Base-by-base conservation (phyloP, 176 grass and related monocot species). In the Echinochloa phyllopogon region DNA sequence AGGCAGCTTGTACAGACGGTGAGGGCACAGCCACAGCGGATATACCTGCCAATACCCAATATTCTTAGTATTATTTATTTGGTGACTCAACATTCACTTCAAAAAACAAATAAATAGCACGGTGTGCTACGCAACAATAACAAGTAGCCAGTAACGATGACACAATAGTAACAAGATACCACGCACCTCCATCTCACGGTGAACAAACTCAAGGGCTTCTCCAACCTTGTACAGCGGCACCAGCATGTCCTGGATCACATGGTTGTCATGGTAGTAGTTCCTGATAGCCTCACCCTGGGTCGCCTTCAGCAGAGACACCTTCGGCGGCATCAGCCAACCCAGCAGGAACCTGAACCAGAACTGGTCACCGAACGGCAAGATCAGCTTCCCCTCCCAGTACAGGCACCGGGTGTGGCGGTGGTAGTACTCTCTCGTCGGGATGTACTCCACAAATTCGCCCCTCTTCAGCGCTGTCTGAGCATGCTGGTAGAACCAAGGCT, bases 361-460 rank as follows among this genome's bases (percentile, higher is more conserved):
- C 78, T 99, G 97, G 78, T 99, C 97, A 0, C 77, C 92, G 10
- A 99, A 99, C 1, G 94, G 94, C 59, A 99, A 59, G 82, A 99
- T 99, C 70, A 99, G 79, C 86, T 99, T 99, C 3, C 94, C 96
- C 79, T 99, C 96, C 96, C 96, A 96, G 85, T 99, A 99, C 41
- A 99, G 66, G 56, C 88, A 91, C n/a, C 97, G 79, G 39, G 97
- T 99, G 84, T 99, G 97, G 49, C 97, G 87, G 51, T 99, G 94
- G 84, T 99, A 96, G 78, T 96, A 99, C 43, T 99, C 74, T 74
- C 97, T 94, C 17, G 92, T 99, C 0, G 94, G 97, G 60, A 96
- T 96, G 84, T 96, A 99, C 78, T 99, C 97, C 84, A 92, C 94
- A 69, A 99, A 99, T 74, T 99, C 88, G 11, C 96, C 96, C 89